These are phyloP conservation scores for Aurifilum marmelostoma DNA, from an alignment of 2,329 filamentous ascomycete species.

Conservation along the genomic window DNA sequence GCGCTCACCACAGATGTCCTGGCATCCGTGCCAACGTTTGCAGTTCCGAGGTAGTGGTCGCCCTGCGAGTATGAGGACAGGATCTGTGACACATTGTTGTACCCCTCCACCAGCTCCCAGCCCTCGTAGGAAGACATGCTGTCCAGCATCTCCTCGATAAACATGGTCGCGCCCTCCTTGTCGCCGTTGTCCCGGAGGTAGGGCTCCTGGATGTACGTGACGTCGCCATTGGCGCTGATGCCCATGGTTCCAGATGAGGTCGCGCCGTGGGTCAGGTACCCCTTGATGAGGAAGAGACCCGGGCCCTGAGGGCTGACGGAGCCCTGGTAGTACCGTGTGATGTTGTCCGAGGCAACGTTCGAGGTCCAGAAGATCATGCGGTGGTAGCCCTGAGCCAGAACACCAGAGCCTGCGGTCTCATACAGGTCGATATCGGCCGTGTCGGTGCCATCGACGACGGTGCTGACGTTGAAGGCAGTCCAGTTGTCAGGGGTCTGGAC, in stretches of 20 bases:
- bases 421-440: slow-evolving; percentile 30
- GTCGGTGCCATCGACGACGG: slow-evolving; percentile 26
- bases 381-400: slow-evolving; percentile 33
- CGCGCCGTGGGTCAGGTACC: slow-evolving; percentile 35
- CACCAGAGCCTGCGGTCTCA: slow-evolving; percentile 31
- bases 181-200: slow-evolving; percentile 31
- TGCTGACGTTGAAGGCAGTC: slow-evolving; percentile 28
- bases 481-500: slow-evolving; percentile 31
- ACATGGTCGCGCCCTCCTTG: slow-evolving; percentile 31
- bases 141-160: slow-evolving; percentile 8
- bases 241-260: slow-evolving; percentile 33
- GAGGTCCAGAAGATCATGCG: slow-evolving; percentile 34
- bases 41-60: slow-evolving; percentile 44
- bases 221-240: slow-evolving; percentile 33
- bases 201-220: slow-evolving; percentile 32
- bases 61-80: slow-evolving; percentile 12
- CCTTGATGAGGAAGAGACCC: slow-evolving; percentile 30
- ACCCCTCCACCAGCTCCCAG: slow-evolving; percentile 22
- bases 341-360: slow-evolving; percentile 32
- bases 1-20: slow-evolving; percentile 59
- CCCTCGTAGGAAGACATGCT: slow-evolving; percentile 24
- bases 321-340: slow-evolving; percentile 34
- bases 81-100: slow-evolving; percentile 18
- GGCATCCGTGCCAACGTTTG: slow-evolving; percentile 58
- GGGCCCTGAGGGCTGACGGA: slow-evolving; percentile 31